Conservation (phyloP, 495 filamentous ascomycete species). For the Neurospora pannonica region DNA sequence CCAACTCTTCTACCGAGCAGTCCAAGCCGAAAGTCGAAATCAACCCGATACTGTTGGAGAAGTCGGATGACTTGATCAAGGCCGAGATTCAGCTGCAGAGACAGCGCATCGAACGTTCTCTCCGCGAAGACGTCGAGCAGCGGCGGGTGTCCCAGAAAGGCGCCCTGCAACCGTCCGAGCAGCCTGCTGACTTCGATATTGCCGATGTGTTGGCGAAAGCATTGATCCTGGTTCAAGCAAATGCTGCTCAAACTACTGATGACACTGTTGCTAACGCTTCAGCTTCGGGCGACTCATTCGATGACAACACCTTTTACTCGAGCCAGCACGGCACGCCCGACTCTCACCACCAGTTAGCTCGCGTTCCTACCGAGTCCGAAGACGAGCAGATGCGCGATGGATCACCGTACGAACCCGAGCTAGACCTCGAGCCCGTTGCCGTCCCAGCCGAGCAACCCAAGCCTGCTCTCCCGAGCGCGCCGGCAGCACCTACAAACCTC, state of each 20-base stretch:
- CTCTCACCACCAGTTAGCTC: constrained; percentile 26
- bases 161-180: constrained; percentile 50
- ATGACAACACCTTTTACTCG: constrained; percentile 93
- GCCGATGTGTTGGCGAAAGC: constrained; percentile 64
- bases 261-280: constrained; percentile 49
- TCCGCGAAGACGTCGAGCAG: constrained; percentile 68
- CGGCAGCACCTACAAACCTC: constrained; percentile 2
- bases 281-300: constrained; percentile 67
- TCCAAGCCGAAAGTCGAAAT: constrained; percentile 43
- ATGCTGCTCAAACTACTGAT: constrained; percentile 38
- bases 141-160: constrained; percentile 43
- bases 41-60: constrained; percentile 71
- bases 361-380: constrained; percentile 31
- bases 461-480: constrained; percentile 6
- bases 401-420: constrained; percentile 23
- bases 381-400: constrained; percentile 33
- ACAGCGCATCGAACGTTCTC: constrained; percentile 63
- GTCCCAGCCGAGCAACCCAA: not conserved
- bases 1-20: constrained; percentile 10
- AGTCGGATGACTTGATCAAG: constrained; percentile 73
- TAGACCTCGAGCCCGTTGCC: constrained; percentile 14
- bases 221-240: constrained; percentile 51
- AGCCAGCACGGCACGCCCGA: constrained; percentile 55
- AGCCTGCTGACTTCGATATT: constrained; percentile 63
- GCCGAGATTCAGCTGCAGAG: constrained; percentile 76